These are phyloP conservation scores for Hygrocybe punicea DNA, from an alignment of 768 basidiomycete genomes.

Conservation along the genomic window DNA sequence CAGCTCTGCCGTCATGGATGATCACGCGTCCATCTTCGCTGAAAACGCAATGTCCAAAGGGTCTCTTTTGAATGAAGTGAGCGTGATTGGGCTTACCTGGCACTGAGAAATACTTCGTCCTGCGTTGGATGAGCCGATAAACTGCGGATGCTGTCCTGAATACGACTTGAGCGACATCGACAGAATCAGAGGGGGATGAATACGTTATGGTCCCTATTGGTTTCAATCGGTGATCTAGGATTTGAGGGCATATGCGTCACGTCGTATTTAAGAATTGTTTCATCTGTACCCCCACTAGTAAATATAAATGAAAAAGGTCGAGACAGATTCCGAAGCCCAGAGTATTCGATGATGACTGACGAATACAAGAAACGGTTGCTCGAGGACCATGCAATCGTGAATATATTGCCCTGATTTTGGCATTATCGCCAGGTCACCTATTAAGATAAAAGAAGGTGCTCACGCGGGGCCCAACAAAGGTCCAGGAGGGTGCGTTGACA, in stretches of 20 bases:
- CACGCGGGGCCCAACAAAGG: slow-evolving; percentile 50
- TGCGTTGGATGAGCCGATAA: slow-evolving; percentile 63
- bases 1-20: slow-evolving; percentile 55
- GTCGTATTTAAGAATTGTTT: slow-evolving; percentile 53
- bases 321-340: slow-evolving; percentile 1
- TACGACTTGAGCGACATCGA: not conserved
- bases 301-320: not conserved
- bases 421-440: slow-evolving; percentile 6
- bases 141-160: slow-evolving; percentile 61
- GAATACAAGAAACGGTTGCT: slow-evolving; percentile 60
- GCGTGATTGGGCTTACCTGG: slow-evolving; percentile 44
- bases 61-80: slow-evolving; percentile 7
- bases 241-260: slow-evolving; percentile 22
- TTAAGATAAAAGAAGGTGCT: not conserved
- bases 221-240: slow-evolving; percentile 1
- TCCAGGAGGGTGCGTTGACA: slow-evolving; percentile 39
- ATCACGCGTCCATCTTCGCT: slow-evolving; percentile 72
- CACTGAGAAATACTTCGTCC: slow-evolving; percentile 67
- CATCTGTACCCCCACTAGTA: slow-evolving; percentile 54
- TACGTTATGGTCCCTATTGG: not conserved
- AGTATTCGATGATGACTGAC: slow-evolving; percentile 40
- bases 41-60: not conserved
- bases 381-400: slow-evolving; percentile 68
- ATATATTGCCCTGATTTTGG: slow-evolving; percentile 56
- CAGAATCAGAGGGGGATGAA: not conserved